A percentile compares a stretch with the other conserved stretches of the same genome.
Evolutionary conservation across 2,329 filamentous ascomycete genomes (phyloP).

Genomic region (Penicillium sp.): DNA sequence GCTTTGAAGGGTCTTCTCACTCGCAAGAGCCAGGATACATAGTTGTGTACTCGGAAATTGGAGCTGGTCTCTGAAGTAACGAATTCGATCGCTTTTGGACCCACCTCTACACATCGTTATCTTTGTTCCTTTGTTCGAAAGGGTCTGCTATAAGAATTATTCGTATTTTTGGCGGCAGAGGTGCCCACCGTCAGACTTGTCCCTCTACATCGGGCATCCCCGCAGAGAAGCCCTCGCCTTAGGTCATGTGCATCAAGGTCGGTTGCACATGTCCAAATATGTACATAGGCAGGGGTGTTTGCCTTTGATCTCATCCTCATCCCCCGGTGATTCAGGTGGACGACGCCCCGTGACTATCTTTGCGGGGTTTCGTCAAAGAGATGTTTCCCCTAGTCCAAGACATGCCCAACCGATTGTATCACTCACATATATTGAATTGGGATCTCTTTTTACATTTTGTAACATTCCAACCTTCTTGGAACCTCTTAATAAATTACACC

Average conservation of each 20-base stretch:
- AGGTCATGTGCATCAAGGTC: neutral
- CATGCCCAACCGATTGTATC: neutral
- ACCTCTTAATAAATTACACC: neutral
- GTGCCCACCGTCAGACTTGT: too few relatives aligned
- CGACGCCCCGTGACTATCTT: neutral
- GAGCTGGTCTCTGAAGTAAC: conserved; percentile 11
- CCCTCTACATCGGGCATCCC: neutral
- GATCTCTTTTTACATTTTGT: neutral
- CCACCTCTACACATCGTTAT: neutral
- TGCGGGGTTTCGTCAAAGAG: neutral
- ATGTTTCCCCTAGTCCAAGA: neutral
- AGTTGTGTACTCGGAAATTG: neutral
- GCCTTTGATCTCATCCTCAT: neutral
- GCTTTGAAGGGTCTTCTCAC: conserved; percentile 29
- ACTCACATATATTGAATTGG: neutral
- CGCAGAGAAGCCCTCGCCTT: neutral
- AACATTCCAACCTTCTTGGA: neutral
- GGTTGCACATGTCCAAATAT: neutral
- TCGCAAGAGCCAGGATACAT: conserved; percentile 17
- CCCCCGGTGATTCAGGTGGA: neutral
- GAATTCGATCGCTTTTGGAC: neutral
- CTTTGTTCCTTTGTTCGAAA: too few relatives aligned
- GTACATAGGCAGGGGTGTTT: neutral
- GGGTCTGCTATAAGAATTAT: neutral
- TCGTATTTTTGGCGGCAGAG: neutral